phyloP scores from a whole-genome alignment of 305 asterid genomes.

The Rubia peregrina region DNA sequence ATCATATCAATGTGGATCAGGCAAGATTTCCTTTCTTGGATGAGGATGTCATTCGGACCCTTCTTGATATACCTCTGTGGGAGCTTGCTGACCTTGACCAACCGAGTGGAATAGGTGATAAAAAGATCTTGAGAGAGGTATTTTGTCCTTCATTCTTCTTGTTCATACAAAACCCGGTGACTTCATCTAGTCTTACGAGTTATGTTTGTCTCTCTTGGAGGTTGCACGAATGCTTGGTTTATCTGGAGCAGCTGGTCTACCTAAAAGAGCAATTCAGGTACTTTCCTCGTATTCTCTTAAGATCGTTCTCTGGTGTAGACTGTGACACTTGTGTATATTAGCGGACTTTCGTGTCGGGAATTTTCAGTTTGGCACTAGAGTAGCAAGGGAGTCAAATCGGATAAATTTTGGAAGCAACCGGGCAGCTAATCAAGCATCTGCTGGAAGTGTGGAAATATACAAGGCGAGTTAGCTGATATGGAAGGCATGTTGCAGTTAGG shows the following conservation, averaged over 20 bases:
- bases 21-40: slow-evolving; percentile 95
- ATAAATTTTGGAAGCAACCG: slow-evolving; percentile 87
- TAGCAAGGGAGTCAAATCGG: slow-evolving; percentile 88
- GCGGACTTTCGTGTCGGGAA: neutral
- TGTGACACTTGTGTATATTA: neutral
- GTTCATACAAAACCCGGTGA: neutral
- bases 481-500: neutral
- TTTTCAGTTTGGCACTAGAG: slow-evolving; percentile 77
- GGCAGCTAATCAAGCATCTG: slow-evolving; percentile 93
- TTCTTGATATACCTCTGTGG: slow-evolving; percentile 88
- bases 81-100: slow-evolving; percentile 81
- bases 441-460: slow-evolving; percentile 67
- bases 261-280: slow-evolving; percentile 98
- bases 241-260: slow-evolving; percentile 64
- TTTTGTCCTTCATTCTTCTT: neutral
- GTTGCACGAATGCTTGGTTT: slow-evolving; percentile 80
- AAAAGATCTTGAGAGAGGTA: slow-evolving; percentile 87
- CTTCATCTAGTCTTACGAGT: neutral
- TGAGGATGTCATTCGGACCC: slow-evolving; percentile 72
- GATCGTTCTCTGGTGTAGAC: neutral
- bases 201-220: slow-evolving; percentile 26
- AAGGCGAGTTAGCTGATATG: neutral
- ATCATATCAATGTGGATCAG: slow-evolving; percentile 27
- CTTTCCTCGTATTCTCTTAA: neutral
- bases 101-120: slow-evolving; percentile 87